Evolutionary conservation across 2,329 filamentous ascomycete species (phyloP).

Genomic region (Venturiaceae sp.): DNA sequence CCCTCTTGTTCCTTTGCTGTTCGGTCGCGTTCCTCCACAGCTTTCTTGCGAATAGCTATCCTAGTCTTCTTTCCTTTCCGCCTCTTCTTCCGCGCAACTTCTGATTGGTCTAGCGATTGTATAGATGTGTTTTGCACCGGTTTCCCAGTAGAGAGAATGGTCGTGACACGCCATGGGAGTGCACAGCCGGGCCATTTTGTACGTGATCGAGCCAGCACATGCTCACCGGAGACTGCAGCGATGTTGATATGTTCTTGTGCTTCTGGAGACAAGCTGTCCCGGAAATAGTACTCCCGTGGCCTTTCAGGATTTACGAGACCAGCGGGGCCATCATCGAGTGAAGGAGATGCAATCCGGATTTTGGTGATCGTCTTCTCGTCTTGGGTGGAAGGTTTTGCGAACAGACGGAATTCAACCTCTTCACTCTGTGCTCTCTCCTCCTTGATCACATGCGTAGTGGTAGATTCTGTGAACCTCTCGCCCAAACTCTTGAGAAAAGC

Average conservation of each 20-base stretch:
- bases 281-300: not conserved
- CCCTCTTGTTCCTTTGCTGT: not conserved
- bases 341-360: not conserved
- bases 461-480: not conserved
- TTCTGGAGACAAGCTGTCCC: not conserved
- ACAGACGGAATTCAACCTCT: not conserved
- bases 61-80: conserved; percentile 1
- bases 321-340: not conserved
- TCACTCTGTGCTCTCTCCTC: not conserved
- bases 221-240: not conserved
- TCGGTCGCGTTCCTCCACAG: not conserved
- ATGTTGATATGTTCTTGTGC: not conserved
- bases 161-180: conserved; percentile 2
- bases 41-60: not conserved
- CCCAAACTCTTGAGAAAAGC: not conserved
- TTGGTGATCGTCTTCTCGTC: not conserved
- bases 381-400: not conserved
- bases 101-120: too few species aligned
- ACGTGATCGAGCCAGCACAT: not conserved
- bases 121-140: not conserved
- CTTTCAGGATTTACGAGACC: not conserved
- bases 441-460: not conserved
- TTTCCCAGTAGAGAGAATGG: not conserved
- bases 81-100: not conserved
- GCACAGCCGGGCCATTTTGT: not conserved